Percentiles rank a stretch among this genome's conserved stretches.
phyloP scores from a whole-genome alignment of 2,329 filamentous ascomycete species.

The Phaeomoniella chlamydospora region DNA sequence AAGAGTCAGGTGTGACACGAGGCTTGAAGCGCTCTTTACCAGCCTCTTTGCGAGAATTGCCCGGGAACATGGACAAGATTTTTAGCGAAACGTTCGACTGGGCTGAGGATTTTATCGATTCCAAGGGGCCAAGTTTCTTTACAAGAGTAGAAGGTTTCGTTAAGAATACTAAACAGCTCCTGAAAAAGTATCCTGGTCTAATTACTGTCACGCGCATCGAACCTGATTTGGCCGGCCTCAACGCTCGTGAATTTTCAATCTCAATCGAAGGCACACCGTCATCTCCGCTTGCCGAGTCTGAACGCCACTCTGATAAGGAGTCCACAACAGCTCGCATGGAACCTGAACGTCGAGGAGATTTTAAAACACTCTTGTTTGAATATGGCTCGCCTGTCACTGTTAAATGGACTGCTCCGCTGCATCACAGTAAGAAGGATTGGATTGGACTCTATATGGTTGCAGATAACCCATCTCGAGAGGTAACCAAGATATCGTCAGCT shows the following conservation, averaged over 20 bases:
- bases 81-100: constrained; percentile 77
- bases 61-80: constrained; percentile 73
- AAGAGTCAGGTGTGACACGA: constrained; percentile 82
- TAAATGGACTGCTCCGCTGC: constrained; percentile 75
- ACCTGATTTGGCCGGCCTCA: constrained; percentile 63
- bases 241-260: constrained; percentile 68
- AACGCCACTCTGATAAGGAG: constrained; percentile 58
- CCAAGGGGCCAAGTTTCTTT: constrained; percentile 70
- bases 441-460: constrained; percentile 92
- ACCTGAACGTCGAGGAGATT: constrained; percentile 45
- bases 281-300: constrained; percentile 34
- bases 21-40: constrained; percentile 80
- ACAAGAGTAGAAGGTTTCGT: constrained; percentile 77
- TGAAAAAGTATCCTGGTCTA: constrained; percentile 77
- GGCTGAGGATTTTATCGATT: constrained; percentile 80
- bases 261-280: constrained; percentile 54
- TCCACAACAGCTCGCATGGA: constrained; percentile 49
- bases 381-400: constrained; percentile 85
- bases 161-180: constrained; percentile 71
- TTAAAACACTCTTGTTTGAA: constrained; percentile 66
- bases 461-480: constrained; percentile 75
- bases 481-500: constrained; percentile 70
- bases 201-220: constrained; percentile 69
- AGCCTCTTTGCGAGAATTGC: constrained; percentile 66
- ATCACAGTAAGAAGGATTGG: constrained; percentile 88